Percentiles rank a stretch among this genome's conserved stretches.
Conservation (phyloP, 345 rosid species). For the Linum usitatissimum region DNA sequence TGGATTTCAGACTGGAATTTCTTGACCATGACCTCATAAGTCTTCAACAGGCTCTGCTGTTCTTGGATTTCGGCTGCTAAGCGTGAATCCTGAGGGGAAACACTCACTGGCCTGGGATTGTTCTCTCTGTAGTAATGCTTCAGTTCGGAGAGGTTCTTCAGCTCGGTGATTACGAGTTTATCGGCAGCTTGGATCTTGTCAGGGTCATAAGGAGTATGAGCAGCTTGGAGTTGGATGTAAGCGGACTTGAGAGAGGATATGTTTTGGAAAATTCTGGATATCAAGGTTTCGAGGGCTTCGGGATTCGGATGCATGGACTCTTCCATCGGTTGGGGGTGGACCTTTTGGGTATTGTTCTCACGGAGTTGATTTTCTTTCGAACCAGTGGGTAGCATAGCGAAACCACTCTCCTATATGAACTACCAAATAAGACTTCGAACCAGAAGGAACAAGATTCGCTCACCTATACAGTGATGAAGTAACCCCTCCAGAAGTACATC, state of each 20-base stretch:
- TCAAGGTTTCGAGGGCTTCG: conserved; percentile 64
- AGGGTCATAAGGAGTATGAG: conserved; percentile 80
- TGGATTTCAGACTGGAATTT: conserved; percentile 81
- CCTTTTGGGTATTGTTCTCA: conserved; percentile 60
- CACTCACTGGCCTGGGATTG: conserved; percentile 55
- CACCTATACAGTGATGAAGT: conserved; percentile 23
- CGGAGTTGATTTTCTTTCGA: conserved; percentile 66
- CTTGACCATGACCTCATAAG: conserved; percentile 86
- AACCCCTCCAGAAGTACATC: conserved; percentile 18
- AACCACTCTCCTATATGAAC: not conserved
- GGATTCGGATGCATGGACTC: conserved; percentile 57
- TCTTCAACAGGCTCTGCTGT: conserved; percentile 71
- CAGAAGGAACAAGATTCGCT: not conserved
- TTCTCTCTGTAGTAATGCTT: conserved; percentile 70
- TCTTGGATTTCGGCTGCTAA: conserved; percentile 90
- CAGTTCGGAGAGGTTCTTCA: conserved; percentile 67
- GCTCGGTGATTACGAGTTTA: conserved; percentile 63
- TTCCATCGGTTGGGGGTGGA: conserved; percentile 91
- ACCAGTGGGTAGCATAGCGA: conserved; percentile 66
- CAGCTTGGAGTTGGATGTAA: conserved; percentile 72
- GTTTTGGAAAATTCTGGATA: conserved; percentile 56
- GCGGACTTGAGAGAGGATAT: conserved; percentile 72
- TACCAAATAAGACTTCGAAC: not conserved
- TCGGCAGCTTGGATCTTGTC: conserved; percentile 83
- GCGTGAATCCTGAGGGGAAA: conserved; percentile 77